Conservation (phyloP, 495 filamentous ascomycete genomes). For the Lophiotrema nucula region DNA sequence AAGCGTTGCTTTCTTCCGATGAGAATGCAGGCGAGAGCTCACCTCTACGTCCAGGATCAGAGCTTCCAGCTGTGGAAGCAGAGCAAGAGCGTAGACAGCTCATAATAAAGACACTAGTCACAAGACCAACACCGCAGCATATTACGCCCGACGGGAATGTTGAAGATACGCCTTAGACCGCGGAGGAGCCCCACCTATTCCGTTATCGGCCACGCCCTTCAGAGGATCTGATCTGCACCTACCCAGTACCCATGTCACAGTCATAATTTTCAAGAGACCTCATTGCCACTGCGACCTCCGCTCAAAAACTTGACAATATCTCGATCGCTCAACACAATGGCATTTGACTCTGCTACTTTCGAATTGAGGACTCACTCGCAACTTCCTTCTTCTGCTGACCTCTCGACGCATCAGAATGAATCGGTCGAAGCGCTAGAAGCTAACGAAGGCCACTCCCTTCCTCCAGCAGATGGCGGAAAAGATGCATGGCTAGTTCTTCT, state of each 20-base stretch:
- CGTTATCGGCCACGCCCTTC: conserved; percentile 20
- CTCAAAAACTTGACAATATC: too few relatives aligned
- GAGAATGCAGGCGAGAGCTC: too few relatives aligned
- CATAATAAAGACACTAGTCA: too few relatives aligned
- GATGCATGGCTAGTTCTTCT: conserved; percentile 65
- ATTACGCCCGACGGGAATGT: too few relatives aligned
- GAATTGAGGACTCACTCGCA: conserved; percentile 6
- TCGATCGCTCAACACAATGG: neutral
- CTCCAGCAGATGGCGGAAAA: conserved; percentile 59
- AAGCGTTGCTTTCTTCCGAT: too few relatives aligned
- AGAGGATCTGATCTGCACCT: neutral
- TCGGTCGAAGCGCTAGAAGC: conserved; percentile 3
- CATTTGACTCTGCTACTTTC: neutral
- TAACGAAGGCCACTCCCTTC: conserved; percentile 46
- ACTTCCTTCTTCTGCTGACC: neutral
- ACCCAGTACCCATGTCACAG: neutral
- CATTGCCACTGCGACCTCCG: too few relatives aligned
- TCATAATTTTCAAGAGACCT: too few relatives aligned
- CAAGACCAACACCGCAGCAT: too few relatives aligned
- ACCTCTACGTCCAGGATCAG: too few relatives aligned
- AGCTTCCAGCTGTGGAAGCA: too few relatives aligned
- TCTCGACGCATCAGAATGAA: neutral
- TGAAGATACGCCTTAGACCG: too few relatives aligned
- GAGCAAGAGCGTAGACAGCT: too few relatives aligned
- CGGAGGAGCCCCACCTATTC: neutral